Evolutionary conservation across 306 rosid genomes (phyloP), one percentile per base, ranked within the genome.

Genomic region (Pyrus communis): DNA sequence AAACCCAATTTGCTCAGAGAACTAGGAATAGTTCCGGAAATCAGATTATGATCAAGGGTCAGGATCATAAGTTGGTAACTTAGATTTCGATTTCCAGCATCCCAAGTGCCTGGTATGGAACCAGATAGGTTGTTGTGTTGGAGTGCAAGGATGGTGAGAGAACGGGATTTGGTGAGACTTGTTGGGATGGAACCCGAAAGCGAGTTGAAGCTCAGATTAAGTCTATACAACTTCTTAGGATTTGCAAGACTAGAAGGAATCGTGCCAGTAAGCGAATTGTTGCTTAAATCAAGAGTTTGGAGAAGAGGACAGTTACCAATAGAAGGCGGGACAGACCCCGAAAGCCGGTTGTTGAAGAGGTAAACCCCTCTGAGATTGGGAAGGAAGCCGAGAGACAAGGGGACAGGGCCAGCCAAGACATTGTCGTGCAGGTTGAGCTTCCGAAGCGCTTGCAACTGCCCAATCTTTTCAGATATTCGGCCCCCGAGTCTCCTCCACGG

Each of bases 401-500:
- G 99, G 45, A 95, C 71, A 46, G 85, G 64, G 57, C 97, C 99
- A 23, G 82, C 54, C 59, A 95, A 72, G 25, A 64, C 70, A 69
- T 95, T 95, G 75, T 92, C 93, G 55, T 95, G 99, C 35, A 95
- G 89, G 79, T 91, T 92, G 4, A 95, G 81, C 86, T 88, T 92
- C 75, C 97, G 79, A 52, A 95, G 93, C 22, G 87, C 78, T 79
- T 77, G 96, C 75, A 95, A 97, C 52, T 86, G 89, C 11, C 97
- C 96, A 58, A 95, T 90, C 75, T 86, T 87, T 80, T 92, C 90
- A 0, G 97, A 90, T 80, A 95, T 92, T 57, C 79, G n/a, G 0
- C 99, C 99, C 2, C 93, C 92, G 4, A 95, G 86, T 21, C 91
- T 91, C 80, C 77, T 92, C 97, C 97, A 95, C 38, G 99, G 99